These are phyloP conservation scores for Aspergillus sp. DNA, from an alignment of 2,329 filamentous ascomycete species.

Conservation along the genomic window DNA sequence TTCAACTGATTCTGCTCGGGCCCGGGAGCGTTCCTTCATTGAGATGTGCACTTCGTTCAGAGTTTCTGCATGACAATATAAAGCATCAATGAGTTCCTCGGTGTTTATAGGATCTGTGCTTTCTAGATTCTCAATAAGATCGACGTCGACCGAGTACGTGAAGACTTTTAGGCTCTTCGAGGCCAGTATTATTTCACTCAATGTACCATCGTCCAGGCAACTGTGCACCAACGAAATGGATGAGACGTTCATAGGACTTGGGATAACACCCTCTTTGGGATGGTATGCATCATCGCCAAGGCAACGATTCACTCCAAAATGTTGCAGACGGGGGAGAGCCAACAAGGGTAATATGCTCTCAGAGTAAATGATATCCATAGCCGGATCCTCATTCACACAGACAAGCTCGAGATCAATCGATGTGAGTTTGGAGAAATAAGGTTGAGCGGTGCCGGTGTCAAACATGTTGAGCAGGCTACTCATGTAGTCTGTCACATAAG, in stretches of 20 bases:
- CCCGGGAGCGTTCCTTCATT: background rate
- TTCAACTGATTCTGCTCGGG: background rate
- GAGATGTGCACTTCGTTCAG: background rate
- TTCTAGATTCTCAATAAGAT: no score
- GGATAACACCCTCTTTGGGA: background rate
- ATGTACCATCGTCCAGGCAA: no score
- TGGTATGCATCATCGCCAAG: background rate
- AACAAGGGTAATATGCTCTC: background rate
- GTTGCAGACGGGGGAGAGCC: constrained; percentile 4
- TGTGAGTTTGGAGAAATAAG: no score
- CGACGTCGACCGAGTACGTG: background rate
- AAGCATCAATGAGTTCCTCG: background rate
- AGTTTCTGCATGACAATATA: constrained; percentile 2
- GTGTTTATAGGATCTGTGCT: background rate
- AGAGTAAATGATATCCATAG: no score
- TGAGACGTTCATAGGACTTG: background rate
- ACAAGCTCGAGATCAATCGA: no score
- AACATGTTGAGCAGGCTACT: no score
- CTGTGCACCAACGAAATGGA: background rate
- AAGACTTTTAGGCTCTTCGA: background rate
- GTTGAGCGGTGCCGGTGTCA: no score
- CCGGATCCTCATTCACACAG: no score
- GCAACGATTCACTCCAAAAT: background rate
- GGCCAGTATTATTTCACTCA: background rate
- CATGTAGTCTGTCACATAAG: no score